These are phyloP conservation scores for Gliomastix tumulicola DNA, from an alignment of 2,329 filamentous ascomycete genomes.

Conservation along the genomic window DNA sequence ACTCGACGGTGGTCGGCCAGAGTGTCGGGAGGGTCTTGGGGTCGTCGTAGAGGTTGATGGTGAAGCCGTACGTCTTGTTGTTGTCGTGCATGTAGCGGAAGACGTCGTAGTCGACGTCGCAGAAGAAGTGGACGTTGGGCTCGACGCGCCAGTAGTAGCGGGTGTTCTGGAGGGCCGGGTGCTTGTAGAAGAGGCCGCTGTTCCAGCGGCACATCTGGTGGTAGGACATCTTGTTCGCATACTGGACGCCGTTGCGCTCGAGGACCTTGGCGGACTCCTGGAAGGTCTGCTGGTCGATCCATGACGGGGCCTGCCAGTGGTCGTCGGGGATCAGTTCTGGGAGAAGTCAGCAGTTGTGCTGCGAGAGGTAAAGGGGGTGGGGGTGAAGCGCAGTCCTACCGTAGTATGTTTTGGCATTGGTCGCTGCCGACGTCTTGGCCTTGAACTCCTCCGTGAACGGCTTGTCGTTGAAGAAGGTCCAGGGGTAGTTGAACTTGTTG, in stretches of 20 bases:
- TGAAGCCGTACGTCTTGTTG: slow-evolving; percentile 99
- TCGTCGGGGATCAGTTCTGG: slow-evolving; percentile 84
- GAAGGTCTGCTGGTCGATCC: slow-evolving; percentile 87
- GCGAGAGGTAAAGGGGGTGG: slow-evolving; percentile 1
- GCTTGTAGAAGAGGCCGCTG: slow-evolving; percentile 94
- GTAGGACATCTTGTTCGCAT: slow-evolving; percentile 82
- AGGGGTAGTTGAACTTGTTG: slow-evolving; percentile 98
- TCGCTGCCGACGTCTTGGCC: slow-evolving; percentile 67
- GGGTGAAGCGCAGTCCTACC: slow-evolving; percentile 39
- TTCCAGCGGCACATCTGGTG: slow-evolving; percentile 99
- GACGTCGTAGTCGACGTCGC: slow-evolving; percentile 95
- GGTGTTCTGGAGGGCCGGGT: slow-evolving; percentile 73
- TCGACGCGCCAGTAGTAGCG: slow-evolving; percentile 99
- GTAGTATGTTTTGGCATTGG: slow-evolving; percentile 82
- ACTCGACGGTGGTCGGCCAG: slow-evolving; percentile 94
- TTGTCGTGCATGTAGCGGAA: slow-evolving; percentile 97
- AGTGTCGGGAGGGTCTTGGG: slow-evolving; percentile 79
- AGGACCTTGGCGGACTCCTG: slow-evolving; percentile 77
- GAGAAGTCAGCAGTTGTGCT: slow-evolving; percentile 7
- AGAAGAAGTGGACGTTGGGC: slow-evolving; percentile 98
- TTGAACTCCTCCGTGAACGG: slow-evolving; percentile 95
- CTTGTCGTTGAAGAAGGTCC: slow-evolving; percentile 98
- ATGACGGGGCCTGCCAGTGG: slow-evolving; percentile 86
- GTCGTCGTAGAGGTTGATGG: slow-evolving; percentile 92
- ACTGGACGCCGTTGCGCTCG: slow-evolving; percentile 80